phyloP scores from a whole-genome alignment of 2,329 filamentous ascomycete genomes.

The Neofusicoccum laricinum region DNA sequence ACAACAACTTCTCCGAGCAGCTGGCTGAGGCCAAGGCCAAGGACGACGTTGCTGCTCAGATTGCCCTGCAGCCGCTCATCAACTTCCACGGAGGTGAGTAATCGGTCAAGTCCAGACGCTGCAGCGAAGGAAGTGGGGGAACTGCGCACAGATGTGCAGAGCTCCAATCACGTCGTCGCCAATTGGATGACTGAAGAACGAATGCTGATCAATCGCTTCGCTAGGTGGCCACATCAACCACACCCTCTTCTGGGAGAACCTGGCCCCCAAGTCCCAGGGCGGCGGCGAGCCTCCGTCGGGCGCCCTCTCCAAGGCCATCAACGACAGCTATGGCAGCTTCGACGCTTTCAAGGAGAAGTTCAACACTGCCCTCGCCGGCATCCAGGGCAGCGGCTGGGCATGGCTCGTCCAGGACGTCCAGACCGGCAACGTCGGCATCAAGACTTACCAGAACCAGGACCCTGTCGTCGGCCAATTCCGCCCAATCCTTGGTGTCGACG shows the following conservation, averaged over 20 bases:
- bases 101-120: no score
- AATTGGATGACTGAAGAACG: background rate
- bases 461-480: slow-evolving; percentile 79
- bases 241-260: slow-evolving; percentile 67
- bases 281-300: slow-evolving; percentile 63
- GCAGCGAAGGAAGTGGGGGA: background rate
- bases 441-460: slow-evolving; percentile 82
- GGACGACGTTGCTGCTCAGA: slow-evolving; percentile 53
- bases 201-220: background rate
- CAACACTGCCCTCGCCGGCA: slow-evolving; percentile 61
- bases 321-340: slow-evolving; percentile 57
- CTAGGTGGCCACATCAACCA: slow-evolving; percentile 64
- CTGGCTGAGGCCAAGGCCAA: slow-evolving; percentile 56
- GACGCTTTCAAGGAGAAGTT: slow-evolving; percentile 62
- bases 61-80: slow-evolving; percentile 57
- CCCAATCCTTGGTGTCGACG: slow-evolving; percentile 85
- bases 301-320: slow-evolving; percentile 56
- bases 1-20: slow-evolving; percentile 77
- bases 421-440: slow-evolving; percentile 59
- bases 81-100: slow-evolving; percentile 61
- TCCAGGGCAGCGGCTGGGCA: slow-evolving; percentile 64
- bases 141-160: background rate
- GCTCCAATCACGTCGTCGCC: background rate
- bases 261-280: slow-evolving; percentile 64
- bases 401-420: slow-evolving; percentile 63